Evolutionary conservation across 768 basidiomycete genomes (phyloP).

Genomic region (Strobilomyces echinocephalus): DNA sequence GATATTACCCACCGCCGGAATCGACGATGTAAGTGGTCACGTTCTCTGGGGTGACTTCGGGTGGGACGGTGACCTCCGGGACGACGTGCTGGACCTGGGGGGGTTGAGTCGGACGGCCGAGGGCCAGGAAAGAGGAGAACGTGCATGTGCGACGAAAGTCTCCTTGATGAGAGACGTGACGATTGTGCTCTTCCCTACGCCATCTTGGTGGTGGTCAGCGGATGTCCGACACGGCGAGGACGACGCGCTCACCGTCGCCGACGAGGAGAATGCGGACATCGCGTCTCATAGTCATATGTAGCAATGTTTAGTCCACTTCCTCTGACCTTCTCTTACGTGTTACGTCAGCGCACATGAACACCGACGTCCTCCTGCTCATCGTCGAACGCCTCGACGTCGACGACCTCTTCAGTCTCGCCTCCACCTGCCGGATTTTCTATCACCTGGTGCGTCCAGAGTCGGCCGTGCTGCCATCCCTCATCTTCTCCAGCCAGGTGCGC

Average conservation of each 20-base stretch:
- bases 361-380: conserved; percentile 54
- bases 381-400: conserved; percentile 40
- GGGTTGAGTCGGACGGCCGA: conserved; percentile 1
- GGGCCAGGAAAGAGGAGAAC: conserved; percentile 14
- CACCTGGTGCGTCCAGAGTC: conserved; percentile 35
- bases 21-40: conserved; percentile 98
- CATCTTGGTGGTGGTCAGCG: conserved; percentile 52
- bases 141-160: conserved; percentile 83
- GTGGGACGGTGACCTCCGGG: conserved; percentile 96
- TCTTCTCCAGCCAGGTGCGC: conserved; percentile 41
- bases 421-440: conserved; percentile 28
- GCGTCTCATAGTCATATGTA: conserved; percentile 62
- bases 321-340: not conserved
- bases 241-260: conserved; percentile 70
- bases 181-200: conserved; percentile 97
- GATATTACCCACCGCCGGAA: conserved; percentile 70
- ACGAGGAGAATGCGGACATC: conserved; percentile 94
- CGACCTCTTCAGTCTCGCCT: conserved; percentile 37
- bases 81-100: conserved; percentile 82
- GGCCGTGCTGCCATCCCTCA: not conserved
- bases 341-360: conserved; percentile 37
- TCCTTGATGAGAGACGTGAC: conserved; percentile 97
- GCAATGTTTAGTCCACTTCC: conserved; percentile 9
- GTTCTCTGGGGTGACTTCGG: conserved; percentile 95
- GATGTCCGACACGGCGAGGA: not conserved